Percentiles rank a stretch among this genome's conserved stretches.
Conservation (phyloP, 129 eudicot genomes). For the Helianthus annuus region HanXRQr2.0-SUNRISE NC_035434.2:170544429-170544928, state of each 20-base stretch:
- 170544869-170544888: background rate
- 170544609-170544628: no score
- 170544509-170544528: no score
- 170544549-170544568: no score
- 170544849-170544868: conserved; percentile 3
- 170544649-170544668: no score
- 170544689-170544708: background rate
- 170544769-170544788: conserved; percentile 91
- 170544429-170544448: no score
- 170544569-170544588: no score
- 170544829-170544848: conserved; percentile 87
- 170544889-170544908: background rate
- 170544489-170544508: no score
- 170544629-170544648: no score
- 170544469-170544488: no score
- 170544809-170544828: conserved; percentile 89
- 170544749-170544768: conserved; percentile 95
- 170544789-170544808: conserved; percentile 97
- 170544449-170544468: no score
- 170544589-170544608: no score
- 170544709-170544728: background rate
- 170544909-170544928: background rate
- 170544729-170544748: conserved; percentile 63
- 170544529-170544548: no score
- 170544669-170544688: background rate